phyloP scores from a whole-genome alignment of 78 protist species.

The Dictyostelium firmibasis region DNA sequence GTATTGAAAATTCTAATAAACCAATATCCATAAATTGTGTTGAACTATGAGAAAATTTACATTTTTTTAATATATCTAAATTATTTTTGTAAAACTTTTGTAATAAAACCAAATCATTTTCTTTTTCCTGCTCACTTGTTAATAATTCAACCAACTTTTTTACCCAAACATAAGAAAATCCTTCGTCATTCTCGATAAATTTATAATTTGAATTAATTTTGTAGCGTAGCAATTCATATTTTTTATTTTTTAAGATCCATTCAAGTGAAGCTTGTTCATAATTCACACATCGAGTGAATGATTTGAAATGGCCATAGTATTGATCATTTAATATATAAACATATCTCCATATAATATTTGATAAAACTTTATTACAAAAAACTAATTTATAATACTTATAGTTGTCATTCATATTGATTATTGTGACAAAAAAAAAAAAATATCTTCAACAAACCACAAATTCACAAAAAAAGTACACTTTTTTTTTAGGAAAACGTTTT shows the following conservation, averaged over 20 bases:
- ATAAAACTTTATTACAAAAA: not conserved
- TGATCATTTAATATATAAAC: not conserved
- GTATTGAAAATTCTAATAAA: not conserved
- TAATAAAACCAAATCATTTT: not conserved
- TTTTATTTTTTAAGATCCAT: not conserved
- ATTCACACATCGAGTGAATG: not conserved
- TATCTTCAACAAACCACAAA: not conserved
- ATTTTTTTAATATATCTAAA: not conserved
- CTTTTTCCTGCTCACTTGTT: not conserved
- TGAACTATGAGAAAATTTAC: not conserved
- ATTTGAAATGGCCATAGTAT: not conserved
- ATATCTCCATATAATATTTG: not conserved
- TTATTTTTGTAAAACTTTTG: not conserved
- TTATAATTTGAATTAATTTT: not conserved
- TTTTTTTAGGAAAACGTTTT: too few relatives aligned
- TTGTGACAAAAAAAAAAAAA: too few relatives aligned
- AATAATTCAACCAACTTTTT: not conserved
- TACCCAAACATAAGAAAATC: not conserved
- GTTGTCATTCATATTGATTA: not conserved
- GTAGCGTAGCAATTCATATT: not conserved
- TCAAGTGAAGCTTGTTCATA: not conserved
- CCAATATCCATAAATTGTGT: not conserved
- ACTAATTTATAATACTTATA: not conserved
- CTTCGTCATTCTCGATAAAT: not conserved
- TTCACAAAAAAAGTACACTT: not conserved